A percentile compares a stretch with the other conserved stretches of the same genome.
Evolutionary conservation across 768 basidiomycete species (phyloP).

Genomic region (Phylloporus sp.): DNA sequence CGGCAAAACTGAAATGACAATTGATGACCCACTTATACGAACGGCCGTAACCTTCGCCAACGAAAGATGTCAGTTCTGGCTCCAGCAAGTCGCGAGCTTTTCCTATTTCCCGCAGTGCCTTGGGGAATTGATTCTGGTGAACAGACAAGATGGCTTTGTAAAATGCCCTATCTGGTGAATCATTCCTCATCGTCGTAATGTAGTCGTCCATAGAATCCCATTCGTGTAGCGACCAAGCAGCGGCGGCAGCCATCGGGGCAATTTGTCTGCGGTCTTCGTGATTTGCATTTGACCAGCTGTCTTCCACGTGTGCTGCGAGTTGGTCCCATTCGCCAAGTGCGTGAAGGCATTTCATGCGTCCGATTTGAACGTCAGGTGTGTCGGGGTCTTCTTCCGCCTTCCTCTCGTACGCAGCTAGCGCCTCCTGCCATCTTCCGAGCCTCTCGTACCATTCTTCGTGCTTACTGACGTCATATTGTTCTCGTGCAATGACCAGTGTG

Average conservation of each 20-base stretch:
- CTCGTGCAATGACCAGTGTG: constrained; percentile 82
- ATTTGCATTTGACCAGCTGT: constrained; percentile 79
- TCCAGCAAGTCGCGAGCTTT: constrained; percentile 91
- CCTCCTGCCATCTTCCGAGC: constrained; percentile 94
- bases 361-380: constrained; percentile 73
- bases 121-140: constrained; percentile 93
- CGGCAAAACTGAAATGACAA: background rate
- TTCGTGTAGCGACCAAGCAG: constrained; percentile 93
- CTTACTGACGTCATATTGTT: constrained; percentile 84
- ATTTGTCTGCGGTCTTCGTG: constrained; percentile 86
- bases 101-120: constrained; percentile 84
- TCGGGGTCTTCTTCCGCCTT: constrained; percentile 72
- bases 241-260: constrained; percentile 94
- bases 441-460: constrained; percentile 99
- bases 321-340: constrained; percentile 98
- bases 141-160: constrained; percentile 94
- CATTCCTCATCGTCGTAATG: constrained; percentile 86
- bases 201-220: constrained; percentile 99
- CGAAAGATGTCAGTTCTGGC: constrained; percentile 84
- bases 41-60: constrained; percentile 94
- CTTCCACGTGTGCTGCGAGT: constrained; percentile 78
- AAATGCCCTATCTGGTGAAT: constrained; percentile 92
- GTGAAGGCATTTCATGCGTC: constrained; percentile 92
- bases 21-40: constrained; percentile 84
- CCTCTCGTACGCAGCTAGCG: constrained; percentile 77